Conservation (phyloP, 139 green algal genomes). For the Eudorina sp. region DNA sequence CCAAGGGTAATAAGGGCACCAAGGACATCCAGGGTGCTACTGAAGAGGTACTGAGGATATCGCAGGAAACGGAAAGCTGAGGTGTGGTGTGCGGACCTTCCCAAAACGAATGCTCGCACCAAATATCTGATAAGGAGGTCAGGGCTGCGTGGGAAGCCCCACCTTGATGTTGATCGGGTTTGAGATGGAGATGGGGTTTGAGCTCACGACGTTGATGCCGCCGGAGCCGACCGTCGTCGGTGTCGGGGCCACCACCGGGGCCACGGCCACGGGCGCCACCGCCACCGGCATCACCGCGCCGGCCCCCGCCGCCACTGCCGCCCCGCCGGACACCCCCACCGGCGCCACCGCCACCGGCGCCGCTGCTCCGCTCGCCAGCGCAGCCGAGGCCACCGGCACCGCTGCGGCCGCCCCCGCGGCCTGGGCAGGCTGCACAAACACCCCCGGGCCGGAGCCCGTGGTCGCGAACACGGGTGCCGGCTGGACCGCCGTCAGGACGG, state of each 20-base stretch:
- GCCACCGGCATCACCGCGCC: not conserved
- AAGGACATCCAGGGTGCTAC: too few species aligned
- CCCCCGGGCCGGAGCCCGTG: too few species aligned
- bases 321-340: too few species aligned
- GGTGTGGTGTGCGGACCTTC: too few species aligned
- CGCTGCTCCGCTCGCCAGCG: not conserved
- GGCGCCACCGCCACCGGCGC: not conserved
- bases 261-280: not conserved
- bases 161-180: slow-evolving; percentile 50
- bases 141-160: not conserved
- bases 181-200: slow-evolving; percentile 41
- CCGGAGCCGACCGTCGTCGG: slow-evolving; percentile 21
- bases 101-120: too few species aligned
- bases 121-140: too few species aligned
- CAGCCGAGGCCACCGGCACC: not conserved
- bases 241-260: not conserved
- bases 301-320: not conserved
- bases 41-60: too few species aligned
- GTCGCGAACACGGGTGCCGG: too few species aligned
- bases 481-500: too few species aligned
- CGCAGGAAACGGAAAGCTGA: too few species aligned
- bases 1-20: too few species aligned
- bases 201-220: slow-evolving; percentile 36
- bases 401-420: too few species aligned
- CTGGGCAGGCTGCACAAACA: not conserved